Conservation (phyloP, 2,329 filamentous ascomycete genomes). For the Venturiaceae sp. region DNA sequence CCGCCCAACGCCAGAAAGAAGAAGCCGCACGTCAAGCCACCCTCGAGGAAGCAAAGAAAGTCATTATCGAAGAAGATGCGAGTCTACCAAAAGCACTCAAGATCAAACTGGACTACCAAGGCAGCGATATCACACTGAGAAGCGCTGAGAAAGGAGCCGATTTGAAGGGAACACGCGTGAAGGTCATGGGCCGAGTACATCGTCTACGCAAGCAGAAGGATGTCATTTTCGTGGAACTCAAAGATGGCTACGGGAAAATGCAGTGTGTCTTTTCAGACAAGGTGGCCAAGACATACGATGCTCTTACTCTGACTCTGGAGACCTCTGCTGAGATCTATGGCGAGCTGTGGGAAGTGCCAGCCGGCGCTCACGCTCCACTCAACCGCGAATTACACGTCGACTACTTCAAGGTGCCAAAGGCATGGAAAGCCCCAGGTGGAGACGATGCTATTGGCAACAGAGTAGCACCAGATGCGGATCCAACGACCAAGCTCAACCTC, state of each 20-base stretch:
- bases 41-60: slow-evolving; percentile 74
- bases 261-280: slow-evolving; percentile 77
- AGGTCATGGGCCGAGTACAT: slow-evolving; percentile 75
- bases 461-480: slow-evolving; percentile 57
- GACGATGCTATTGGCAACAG: slow-evolving; percentile 88
- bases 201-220: slow-evolving; percentile 73
- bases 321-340: slow-evolving; percentile 79
- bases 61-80: slow-evolving; percentile 58
- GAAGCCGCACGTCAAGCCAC: slow-evolving; percentile 60
- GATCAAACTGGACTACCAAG: slow-evolving; percentile 67
- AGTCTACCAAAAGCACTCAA: slow-evolving; percentile 64
- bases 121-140: slow-evolving; percentile 47
- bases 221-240: slow-evolving; percentile 75
- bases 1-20: slow-evolving; percentile 62
- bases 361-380: slow-evolving; percentile 68
- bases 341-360: slow-evolving; percentile 73
- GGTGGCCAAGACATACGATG: slow-evolving; percentile 85
- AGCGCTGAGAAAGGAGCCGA: slow-evolving; percentile 31
- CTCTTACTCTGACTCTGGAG: slow-evolving; percentile 73
- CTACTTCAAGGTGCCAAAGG: slow-evolving; percentile 62
- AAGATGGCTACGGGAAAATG: slow-evolving; percentile 74
- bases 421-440: slow-evolving; percentile 70
- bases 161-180: slow-evolving; percentile 61
- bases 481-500: slow-evolving; percentile 68
- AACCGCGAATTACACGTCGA: slow-evolving; percentile 84